phyloP scores from a whole-genome alignment of 163 green algal species.

The Scenedesmus sp. region DNA sequence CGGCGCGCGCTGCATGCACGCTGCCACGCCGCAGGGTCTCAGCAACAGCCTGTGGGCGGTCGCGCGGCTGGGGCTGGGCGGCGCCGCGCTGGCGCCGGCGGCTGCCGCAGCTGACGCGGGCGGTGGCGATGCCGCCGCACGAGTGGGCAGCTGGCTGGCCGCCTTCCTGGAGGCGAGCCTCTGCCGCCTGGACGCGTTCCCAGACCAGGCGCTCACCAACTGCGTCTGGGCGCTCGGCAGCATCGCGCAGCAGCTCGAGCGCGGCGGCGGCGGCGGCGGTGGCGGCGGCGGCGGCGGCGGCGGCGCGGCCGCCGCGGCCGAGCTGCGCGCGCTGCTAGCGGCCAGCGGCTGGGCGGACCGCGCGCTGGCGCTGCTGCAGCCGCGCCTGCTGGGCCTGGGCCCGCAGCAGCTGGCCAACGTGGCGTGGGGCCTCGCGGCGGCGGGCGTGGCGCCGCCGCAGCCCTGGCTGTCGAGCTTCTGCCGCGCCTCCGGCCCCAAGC shows the following conservation, averaged over 20 bases:
- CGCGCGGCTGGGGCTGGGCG: neutral
- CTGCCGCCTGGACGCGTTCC: neutral
- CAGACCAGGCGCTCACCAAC: constrained; percentile 1
- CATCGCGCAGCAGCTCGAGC: neutral
- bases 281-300: neutral
- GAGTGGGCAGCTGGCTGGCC: neutral
- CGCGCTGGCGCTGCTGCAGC: constrained; percentile 13
- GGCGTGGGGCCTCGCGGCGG: constrained; percentile 15
- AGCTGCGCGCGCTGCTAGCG: neutral
- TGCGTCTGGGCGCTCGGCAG: constrained; percentile 12
- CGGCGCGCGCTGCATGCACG: neutral
- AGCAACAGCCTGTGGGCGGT: constrained; percentile 26
- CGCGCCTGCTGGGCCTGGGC: constrained; percentile 17
- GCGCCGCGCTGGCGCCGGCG: neutral
- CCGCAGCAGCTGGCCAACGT: constrained; percentile 8
- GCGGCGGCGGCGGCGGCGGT: neutral
- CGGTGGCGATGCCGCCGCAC: too few relatives aligned
- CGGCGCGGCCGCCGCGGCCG: too few relatives aligned
- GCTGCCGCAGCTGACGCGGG: neutral
- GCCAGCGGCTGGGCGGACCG: neutral
- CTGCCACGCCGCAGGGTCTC: neutral
- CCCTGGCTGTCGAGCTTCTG: constrained; percentile 6
- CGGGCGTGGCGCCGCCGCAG: neutral
- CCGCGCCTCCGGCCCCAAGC: constrained; percentile 12
- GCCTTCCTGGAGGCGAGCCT: neutral